A percentile compares a stretch with the other conserved stretches of the same genome.
Conservation (phyloP, 768 basidiomycete species). For the Russula lepida region DNA sequence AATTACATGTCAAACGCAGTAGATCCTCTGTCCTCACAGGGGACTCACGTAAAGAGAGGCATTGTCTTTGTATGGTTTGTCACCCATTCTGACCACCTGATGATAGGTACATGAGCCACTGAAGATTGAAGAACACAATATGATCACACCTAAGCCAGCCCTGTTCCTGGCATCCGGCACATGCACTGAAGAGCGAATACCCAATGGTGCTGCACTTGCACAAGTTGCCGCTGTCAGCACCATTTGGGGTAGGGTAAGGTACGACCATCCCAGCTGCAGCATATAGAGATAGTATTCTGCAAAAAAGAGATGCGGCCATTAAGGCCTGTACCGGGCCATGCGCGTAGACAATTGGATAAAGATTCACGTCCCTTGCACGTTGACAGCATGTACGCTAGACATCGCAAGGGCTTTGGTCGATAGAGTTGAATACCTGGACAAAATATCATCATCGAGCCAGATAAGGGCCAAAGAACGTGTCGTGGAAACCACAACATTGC, state of each 20-base stretch:
- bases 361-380: neutral
- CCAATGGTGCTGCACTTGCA: conserved; percentile 2
- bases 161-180: neutral
- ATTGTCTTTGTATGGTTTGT: neutral
- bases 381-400: neutral
- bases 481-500: neutral
- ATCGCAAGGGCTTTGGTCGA: neutral
- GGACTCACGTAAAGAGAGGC: neutral
- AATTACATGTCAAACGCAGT: neutral
- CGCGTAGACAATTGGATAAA: too few relatives aligned
- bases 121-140: neutral
- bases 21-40: neutral
- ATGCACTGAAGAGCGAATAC: conserved; percentile 4
- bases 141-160: neutral
- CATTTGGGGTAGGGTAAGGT: neutral
- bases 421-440: neutral
- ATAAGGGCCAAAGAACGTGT: neutral
- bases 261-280: neutral
- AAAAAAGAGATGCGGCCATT: neutral
- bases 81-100: neutral
- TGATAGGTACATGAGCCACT: neutral
- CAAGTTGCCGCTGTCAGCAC: neutral
- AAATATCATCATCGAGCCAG: neutral
- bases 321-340: neutral
- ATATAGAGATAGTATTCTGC: neutral